A percentile compares a stretch with the other conserved stretches of the same genome.
Evolutionary conservation across 805 yeast genomes (phyloP).

Genomic region (Lachancea sp.): DNA sequence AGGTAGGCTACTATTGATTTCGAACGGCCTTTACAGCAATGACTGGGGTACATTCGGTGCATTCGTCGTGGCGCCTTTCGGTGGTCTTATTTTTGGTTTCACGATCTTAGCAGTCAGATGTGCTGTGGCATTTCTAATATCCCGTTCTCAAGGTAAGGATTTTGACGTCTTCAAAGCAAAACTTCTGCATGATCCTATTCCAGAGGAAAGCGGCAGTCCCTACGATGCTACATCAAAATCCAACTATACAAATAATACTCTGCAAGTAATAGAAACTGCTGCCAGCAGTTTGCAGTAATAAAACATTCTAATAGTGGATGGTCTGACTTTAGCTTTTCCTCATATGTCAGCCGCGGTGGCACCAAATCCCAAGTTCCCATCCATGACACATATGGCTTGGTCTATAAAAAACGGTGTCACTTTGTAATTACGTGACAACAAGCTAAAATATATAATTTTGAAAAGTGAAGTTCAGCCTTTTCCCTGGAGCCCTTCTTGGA

Average conservation of each 20-base stretch:
- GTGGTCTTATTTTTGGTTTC: constrained; percentile 58
- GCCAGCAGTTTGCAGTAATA: no score
- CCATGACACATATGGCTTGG: no score
- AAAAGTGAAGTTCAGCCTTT: no score
- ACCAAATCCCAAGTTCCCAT: no score
- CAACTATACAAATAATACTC: neutral
- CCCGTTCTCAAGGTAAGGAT: constrained; percentile 4
- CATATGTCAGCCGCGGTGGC: neutral
- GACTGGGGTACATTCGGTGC: constrained; percentile 98
- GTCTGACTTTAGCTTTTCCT: neutral
- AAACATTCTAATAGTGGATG: neutral
- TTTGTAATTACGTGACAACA: no score
- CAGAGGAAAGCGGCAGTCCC: neutral
- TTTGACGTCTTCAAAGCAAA: constrained; percentile 4
- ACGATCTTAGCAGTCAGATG: constrained; percentile 45
- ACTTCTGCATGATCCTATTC: neutral
- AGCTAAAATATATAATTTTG: no score
- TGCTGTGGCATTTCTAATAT: constrained; percentile 1
- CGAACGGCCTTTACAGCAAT: constrained; percentile 71
- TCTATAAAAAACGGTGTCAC: no score
- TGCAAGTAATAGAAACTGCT: constrained; percentile 3
- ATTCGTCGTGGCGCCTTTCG: constrained; percentile 83
- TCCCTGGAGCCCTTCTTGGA: no score
- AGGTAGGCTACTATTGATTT: constrained; percentile 63
- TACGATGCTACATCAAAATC: neutral